Evolutionary conservation across 2,329 filamentous ascomycete genomes (phyloP).

Genomic region (Mycosphaerella sp.): DNA sequence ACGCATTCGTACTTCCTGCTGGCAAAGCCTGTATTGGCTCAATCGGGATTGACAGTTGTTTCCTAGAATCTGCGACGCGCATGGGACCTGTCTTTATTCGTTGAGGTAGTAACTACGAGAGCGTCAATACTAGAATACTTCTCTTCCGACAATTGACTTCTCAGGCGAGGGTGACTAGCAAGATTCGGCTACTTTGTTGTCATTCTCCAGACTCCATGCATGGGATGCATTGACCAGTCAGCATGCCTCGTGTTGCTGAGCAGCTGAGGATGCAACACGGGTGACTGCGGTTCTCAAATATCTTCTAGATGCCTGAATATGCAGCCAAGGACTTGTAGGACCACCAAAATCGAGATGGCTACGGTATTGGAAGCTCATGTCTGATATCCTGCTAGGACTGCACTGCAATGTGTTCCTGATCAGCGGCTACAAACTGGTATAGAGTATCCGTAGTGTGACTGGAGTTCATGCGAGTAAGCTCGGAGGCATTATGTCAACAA

Average conservation of each 20-base stretch:
- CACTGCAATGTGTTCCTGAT: too few relatives aligned
- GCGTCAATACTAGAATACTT: too few relatives aligned
- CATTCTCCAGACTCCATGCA: background rate
- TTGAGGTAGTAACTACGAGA: too few relatives aligned
- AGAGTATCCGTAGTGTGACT: background rate
- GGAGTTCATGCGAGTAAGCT: background rate
- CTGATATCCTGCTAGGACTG: background rate
- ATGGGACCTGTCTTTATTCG: too few relatives aligned
- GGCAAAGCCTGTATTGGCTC: too few relatives aligned
- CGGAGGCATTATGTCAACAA: background rate
- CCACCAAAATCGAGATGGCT: background rate
- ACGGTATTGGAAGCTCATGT: background rate
- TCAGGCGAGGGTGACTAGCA: background rate
- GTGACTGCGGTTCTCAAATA: background rate
- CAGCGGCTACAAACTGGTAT: background rate
- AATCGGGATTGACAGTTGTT: too few relatives aligned
- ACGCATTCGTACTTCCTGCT: too few relatives aligned
- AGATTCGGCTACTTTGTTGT: background rate
- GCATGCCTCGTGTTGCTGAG: background rate
- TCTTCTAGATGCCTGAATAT: background rate
- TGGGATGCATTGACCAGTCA: background rate
- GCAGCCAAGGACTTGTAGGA: background rate
- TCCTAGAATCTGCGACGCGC: too few relatives aligned
- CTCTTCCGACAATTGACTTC: too few relatives aligned
- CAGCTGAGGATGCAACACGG: background rate